Evolutionary conservation across 257 asterid species (phyloP).

Genomic region (Mentha longifolia): DNA sequence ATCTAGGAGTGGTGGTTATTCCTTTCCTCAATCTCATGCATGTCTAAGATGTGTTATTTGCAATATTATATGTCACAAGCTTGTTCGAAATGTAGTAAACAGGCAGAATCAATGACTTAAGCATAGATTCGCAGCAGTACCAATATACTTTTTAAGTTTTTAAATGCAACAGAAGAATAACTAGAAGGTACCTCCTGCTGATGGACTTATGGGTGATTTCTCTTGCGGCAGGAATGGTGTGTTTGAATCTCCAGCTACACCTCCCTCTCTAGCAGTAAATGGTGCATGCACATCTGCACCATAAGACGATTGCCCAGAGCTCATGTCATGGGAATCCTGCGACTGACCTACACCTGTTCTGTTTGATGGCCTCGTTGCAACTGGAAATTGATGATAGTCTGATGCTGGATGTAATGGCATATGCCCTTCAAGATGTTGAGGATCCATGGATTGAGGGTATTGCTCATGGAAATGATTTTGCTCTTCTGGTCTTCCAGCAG

Average conservation of each 20-base stretch:
- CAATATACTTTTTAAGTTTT: conserved; percentile 54
- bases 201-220: conserved; percentile 63
- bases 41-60: conserved; percentile 24
- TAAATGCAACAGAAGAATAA: conserved; percentile 99
- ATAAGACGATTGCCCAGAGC: conserved; percentile 59
- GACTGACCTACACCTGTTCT: conserved; percentile 45
- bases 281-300: conserved; percentile 45
- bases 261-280: conserved; percentile 61
- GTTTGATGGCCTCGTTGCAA: conserved; percentile 45
- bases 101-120: conserved; percentile 42
- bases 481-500: conserved; percentile 59
- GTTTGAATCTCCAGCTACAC: conserved; percentile 55
- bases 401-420: conserved; percentile 44
- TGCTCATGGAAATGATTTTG: conserved; percentile 56
- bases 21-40: conserved; percentile 5
- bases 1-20: neutral
- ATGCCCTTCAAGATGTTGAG: conserved; percentile 50
- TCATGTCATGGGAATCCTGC: conserved; percentile 52
- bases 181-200: conserved; percentile 99
- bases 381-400: conserved; percentile 59
- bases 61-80: conserved; percentile 21
- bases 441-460: conserved; percentile 57
- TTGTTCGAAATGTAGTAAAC: conserved; percentile 27
- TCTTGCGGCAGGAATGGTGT: conserved; percentile 56
- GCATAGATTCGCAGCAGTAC: conserved; percentile 55